Evolutionary conservation across 2,329 filamentous ascomycete species (phyloP).

Genomic region (Penicillium sp.): DNA sequence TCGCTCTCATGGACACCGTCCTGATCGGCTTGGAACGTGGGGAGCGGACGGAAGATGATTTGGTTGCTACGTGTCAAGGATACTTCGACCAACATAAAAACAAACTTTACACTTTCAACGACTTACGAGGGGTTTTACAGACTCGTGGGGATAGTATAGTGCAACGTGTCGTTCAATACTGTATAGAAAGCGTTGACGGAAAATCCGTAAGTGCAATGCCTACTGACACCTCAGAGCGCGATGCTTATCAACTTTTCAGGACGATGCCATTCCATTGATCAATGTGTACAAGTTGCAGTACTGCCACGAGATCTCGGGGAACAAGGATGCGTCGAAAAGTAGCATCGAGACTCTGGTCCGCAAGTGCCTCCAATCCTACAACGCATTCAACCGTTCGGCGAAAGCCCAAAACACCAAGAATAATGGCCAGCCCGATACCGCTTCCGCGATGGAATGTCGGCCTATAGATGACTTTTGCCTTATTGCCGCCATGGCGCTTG

Average conservation of each 20-base stretch:
- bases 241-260: constrained; percentile 16
- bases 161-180: constrained; percentile 1
- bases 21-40: constrained; percentile 27
- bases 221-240: not conserved
- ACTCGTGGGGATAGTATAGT: constrained; percentile 25
- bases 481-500: constrained; percentile 43
- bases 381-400: constrained; percentile 21
- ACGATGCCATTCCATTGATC: constrained; percentile 32
- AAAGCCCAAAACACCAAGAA: constrained; percentile 12
- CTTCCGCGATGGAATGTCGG: constrained; percentile 42
- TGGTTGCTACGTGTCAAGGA: constrained; percentile 38
- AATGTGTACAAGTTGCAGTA: constrained; percentile 46
- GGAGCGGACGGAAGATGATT: constrained; percentile 26
- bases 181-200: constrained; percentile 16
- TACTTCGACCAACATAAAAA: constrained; percentile 42
- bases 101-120: constrained; percentile 47
- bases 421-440: constrained; percentile 12
- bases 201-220: constrained; percentile 23
- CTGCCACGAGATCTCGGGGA: constrained; percentile 37
- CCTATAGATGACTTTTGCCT: constrained; percentile 45
- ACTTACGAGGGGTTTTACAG: constrained; percentile 38
- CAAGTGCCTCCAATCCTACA: constrained; percentile 39
- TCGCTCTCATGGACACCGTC: constrained; percentile 37
- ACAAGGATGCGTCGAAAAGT: constrained; percentile 24
- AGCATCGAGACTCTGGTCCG: constrained; percentile 38